Base-by-base conservation (phyloP, 768 basidiomycete species). In the Boletus sp. region DNA sequence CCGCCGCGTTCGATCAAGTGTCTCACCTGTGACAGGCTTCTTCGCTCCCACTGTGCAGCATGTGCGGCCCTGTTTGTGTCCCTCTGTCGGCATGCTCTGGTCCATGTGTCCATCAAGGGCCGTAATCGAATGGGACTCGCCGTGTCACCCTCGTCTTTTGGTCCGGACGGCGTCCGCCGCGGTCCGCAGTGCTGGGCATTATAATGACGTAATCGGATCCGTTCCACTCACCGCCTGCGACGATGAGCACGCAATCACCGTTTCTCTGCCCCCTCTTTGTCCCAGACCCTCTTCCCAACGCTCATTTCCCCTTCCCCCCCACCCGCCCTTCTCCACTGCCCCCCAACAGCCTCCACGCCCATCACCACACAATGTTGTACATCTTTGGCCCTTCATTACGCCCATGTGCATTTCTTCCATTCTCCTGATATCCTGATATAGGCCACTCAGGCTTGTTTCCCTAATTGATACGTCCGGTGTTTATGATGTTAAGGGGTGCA, bases 101-200 rank as follows among this genome's bases (percentile, higher is more conserved):
- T 50, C 59, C 54, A 18, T 53, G 33, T 50, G 49, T 42, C 24
- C 61, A 54, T 62, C 59, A 60, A 64, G 53, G 62, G 62, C 42
- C 49, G 57, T 49, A 33, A 36, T 29, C 37, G 53, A 56, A 53
- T 65, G 63, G 62, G 46, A 52, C 40, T 5, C 24, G 44, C 9
- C 57, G 50, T 35, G 47, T 51, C 59, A 15, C 24, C 2, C 35
- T 24, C 18, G 24, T 5, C 45, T 59, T 59, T 63, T 63, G 61
- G 60, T 63, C 61, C 57, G 57, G 45, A 67, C 66, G 65, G 65
- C 55, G 54, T 57, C 61, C 60, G 52, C 63, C 55, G 54, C 57
- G 50, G 50, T 50, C 59, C 53, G 55, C 59, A 52, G 44, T 41
- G 45, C 41, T 54, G 52, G 18, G 44, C 52, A 53, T 17, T 1